Conservation (phyloP, 106 monocot species). For the Cymbidium sinense region DNA sequence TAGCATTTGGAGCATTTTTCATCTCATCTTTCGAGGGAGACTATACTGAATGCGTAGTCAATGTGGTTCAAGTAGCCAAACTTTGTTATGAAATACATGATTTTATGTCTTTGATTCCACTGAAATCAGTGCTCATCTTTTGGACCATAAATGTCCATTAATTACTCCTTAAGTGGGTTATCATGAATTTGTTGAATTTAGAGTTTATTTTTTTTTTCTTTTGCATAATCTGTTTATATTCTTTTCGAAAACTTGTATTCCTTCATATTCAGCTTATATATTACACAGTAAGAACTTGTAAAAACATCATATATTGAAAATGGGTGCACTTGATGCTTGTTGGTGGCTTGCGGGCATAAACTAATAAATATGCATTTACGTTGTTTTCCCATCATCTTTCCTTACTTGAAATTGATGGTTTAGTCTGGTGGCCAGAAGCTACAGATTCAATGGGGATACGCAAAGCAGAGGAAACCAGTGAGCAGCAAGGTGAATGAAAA, state of each 20-base stretch:
- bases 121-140: too few relatives aligned
- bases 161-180: too few relatives aligned
- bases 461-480: too few relatives aligned
- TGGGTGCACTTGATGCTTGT: not conserved
- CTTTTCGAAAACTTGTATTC: not conserved
- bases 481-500: not conserved
- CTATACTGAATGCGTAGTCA: not conserved
- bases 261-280: not conserved
- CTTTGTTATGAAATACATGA: too few relatives aligned
- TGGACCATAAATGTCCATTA: too few relatives aligned
- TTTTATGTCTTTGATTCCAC: too few relatives aligned
- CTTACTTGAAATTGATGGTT: constrained; percentile 37
- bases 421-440: constrained; percentile 33
- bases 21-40: not conserved
- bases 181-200: too few relatives aligned
- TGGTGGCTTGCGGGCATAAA: not conserved
- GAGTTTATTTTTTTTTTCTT: too few relatives aligned
- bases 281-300: not conserved
- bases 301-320: not conserved
- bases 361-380: not conserved
- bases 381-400: constrained; percentile 20
- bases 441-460: constrained; percentile 22
- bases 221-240: not conserved
- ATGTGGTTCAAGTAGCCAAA: too few relatives aligned
- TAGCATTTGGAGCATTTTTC: not conserved